These are phyloP conservation scores for Kuraishia cidri DNA, from an alignment of 805 yeast genomes.

Conservation along the genomic window DNA sequence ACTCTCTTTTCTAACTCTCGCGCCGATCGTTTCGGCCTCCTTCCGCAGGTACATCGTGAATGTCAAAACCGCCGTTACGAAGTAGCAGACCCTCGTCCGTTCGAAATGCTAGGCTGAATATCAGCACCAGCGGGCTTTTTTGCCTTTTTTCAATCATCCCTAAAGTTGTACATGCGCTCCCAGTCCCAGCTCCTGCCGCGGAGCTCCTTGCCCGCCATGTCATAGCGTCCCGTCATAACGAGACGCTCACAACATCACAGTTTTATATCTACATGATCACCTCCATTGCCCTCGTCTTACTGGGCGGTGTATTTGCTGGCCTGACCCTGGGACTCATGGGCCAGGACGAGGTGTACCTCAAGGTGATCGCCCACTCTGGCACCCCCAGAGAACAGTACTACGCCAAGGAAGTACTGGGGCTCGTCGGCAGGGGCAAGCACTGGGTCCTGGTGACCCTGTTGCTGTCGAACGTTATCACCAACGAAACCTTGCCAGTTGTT, in stretches of 20 bases:
- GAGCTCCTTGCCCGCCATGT: constrained; percentile 1
- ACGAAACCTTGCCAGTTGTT: constrained; percentile 91
- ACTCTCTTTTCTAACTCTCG: too few species aligned
- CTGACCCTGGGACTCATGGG: constrained; percentile 96
- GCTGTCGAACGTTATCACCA: constrained; percentile 82
- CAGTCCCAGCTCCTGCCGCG: constrained; percentile 11
- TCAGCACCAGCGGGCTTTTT: constrained; percentile 1
- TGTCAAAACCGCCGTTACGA: constrained; percentile 1
- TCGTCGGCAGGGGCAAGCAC: constrained; percentile 82
- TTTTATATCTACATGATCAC: constrained; percentile 40
- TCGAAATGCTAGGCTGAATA: neutral
- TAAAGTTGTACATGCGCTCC: constrained; percentile 7
- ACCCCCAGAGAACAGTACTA: constrained; percentile 53
- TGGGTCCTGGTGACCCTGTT: constrained; percentile 91
- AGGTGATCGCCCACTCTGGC: constrained; percentile 89
- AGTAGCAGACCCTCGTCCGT: neutral
- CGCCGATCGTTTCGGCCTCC: too few species aligned
- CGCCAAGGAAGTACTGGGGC: constrained; percentile 62
- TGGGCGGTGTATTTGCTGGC: constrained; percentile 91
- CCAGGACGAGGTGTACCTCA: constrained; percentile 90
- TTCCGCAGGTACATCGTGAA: too few species aligned
- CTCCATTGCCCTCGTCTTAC: constrained; percentile 53
- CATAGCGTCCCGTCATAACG: too few species aligned
- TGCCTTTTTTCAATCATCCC: constrained; percentile 14
- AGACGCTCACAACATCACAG: constrained; percentile 18